Base-by-base conservation (phyloP, 257 asterid genomes). In the Cinchona pubescens region DNA sequence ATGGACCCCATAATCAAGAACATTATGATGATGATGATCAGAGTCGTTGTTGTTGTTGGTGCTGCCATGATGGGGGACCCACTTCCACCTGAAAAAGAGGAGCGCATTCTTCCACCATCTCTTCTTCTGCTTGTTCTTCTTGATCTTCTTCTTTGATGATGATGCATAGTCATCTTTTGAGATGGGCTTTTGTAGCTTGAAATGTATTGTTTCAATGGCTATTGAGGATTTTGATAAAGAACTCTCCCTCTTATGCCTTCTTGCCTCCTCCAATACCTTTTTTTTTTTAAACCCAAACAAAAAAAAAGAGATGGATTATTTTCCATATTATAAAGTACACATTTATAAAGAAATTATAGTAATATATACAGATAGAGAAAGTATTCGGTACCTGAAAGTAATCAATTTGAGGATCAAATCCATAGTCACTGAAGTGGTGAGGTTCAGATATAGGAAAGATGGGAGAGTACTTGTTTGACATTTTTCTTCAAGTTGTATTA, bases 81-180 rank as follows among this genome's bases (percentile, higher is more conserved):
- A 45, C 11, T 81, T 80, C 84, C 87, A 40, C 32, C 68, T 88
- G 81, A 89, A 83, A 81, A 89, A 85, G 30, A 82, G 86, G 6
- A 92, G 85, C 64, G 97, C 85, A 46, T 88, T 90, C 45, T 81
- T 86, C 98, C 97, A 92, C 98, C 98, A 92, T 5, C 88, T 86
- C 43, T 81, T 87, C 84, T 88, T 91, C 83, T 32, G 84, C 71
- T 88, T 92, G 85, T 88, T 92, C 80, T 87, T 89, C 79, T 90
- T 92, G 73, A 78, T 82, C 11, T 49, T 46, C 3, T n/a, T n/a
- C n/a, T 51, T 51, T 10, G 3, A 0, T 0, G 61, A 55, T 8
- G 84, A 87, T 8, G 87, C 80, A 51, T 71, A 58, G 3, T 67
- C 82, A 30, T 83, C 84, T 67, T 69, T 77, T 67, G 87, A 72